phyloP scores from a whole-genome alignment of 495 filamentous ascomycete genomes.

The Elasticomyces elasticus region DNA sequence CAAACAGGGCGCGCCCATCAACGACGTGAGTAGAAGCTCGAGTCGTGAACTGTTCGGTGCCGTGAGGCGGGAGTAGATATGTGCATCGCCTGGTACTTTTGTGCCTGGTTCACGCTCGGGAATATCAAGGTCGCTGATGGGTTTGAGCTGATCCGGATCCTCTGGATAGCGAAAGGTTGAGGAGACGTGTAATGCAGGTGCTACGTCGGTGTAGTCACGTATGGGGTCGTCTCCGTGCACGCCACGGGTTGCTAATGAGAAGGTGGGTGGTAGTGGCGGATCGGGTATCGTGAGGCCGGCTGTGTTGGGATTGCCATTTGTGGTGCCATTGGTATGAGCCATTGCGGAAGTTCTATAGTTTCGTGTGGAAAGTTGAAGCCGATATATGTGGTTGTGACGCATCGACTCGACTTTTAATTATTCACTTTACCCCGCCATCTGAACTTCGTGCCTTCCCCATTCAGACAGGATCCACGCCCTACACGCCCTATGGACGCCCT shows the following conservation, averaged over 20 bases:
- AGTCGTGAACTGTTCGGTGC: conserved; percentile 72
- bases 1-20: conserved; percentile 58
- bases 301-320: conserved; percentile 11
- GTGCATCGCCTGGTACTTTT: conserved; percentile 19
- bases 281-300: background rate
- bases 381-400: no score
- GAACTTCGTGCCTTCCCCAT: no score
- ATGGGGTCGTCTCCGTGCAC: conserved; percentile 79
- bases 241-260: conserved; percentile 55
- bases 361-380: no score
- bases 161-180: conserved; percentile 76
- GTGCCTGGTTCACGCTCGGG: conserved; percentile 1
- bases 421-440: no score
- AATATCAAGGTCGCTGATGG: conserved; percentile 35
- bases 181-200: conserved; percentile 75
- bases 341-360: background rate
- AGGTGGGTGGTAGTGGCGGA: background rate
- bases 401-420: no score
- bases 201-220: conserved; percentile 62
- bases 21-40: conserved; percentile 63
- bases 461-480: no score
- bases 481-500: no score
- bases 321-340: conserved; percentile 6
- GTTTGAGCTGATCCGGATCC: conserved; percentile 53
- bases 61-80: conserved; percentile 71